Evolutionary conservation across 2,329 filamentous ascomycete species (phyloP), one percentile per base, ranked within the genome.

Genomic region (Cylindrodendrum hubeiense): DNA sequence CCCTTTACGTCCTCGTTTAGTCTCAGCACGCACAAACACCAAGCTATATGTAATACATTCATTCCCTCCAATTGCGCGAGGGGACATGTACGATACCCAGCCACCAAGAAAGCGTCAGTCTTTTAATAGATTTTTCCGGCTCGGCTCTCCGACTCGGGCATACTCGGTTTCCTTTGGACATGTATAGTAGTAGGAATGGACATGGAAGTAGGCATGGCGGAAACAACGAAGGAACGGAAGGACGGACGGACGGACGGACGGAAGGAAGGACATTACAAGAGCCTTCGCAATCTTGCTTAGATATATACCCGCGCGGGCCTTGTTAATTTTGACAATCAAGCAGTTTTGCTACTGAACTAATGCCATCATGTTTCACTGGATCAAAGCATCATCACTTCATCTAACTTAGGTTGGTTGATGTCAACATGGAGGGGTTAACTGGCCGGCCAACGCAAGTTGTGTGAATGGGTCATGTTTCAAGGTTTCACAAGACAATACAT

Each of bases 1-100:
- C 85, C 5, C 80, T 87, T 17, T 87, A 87, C 67, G 85, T 87
- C 28, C 79, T 87, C 51, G 74, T 86, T 52, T 85, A 77, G 75
- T 30, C 22, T 6, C 2, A 1, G 41, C 13, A 13, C 22, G 37
- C 28, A n/a, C n/a, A n/a, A 37, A 26, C 24, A 52, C 43, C 33
- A 46, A 26, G 22, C 5, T n/a, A 56, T 60, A 19, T 57, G n/a
- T 22, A 51, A 28, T 15, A 50, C n/a, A 15, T 34, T 34, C n/a
- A 34, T 30, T n/a, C 30, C 44, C 15, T 15, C 21, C 26, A 3
- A n/a, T n/a, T 4, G 5, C 37, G 10, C 19, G 7, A 28, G 24
- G 49, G 55, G 19, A 30, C 13, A 39, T 65, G 46, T 60, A 60
- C 49, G 33, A 56, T 62, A 58, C 30, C 22, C 22, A 33, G 41